Evolutionary conservation across 2,329 filamentous ascomycete species (phyloP), one percentile per base, ranked within the genome.

Genomic region (Didymella pinodella): DNA sequence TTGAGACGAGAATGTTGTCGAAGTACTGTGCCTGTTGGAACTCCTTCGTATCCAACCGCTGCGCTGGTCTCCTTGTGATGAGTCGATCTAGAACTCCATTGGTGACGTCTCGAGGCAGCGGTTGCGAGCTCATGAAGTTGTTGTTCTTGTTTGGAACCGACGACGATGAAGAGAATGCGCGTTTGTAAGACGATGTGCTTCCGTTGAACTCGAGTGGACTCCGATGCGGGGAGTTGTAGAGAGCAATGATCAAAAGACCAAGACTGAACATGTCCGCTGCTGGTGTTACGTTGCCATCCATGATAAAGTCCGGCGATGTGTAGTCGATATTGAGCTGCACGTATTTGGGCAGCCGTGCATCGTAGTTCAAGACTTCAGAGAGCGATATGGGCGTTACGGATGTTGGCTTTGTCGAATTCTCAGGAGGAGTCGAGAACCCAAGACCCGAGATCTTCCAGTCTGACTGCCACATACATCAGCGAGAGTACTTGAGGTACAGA

Each of bases 371-470:
- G 16, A 89, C 88, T 77, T 97, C 93, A 28, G 90, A 89, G 20
- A 98, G 84, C 64, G 88, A 91, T 66, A 98, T 89, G 10, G 92
- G 90, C 41, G 89, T 85, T 48, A 96, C 87, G 4, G 91, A 90
- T 3, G 91, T 90, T 45, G 89, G 83, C 65, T 90, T 88, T 28
- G 87, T 88, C 20, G 90, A 91, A 68, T 86, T 85, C 67, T 93
- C 90, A 48, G 91, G 87, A 14, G 93, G 91, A 45, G 91, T 91
- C 74, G 90, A 92, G 76, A 97, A 99, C 0, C 90, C 87, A 38
- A 99, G 84, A n/a, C 94, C 95, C 68, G 93, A 94, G 61, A 99
- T 91, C 77, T 99, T 99, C 95, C 95, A 99, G 77, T 99, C 95
- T 47, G 92, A 96, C 89, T 91, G 70, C 70, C 62, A 57, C 62